Conservation (phyloP, 495 filamentous ascomycete species). For the Hypoxylon lenormandii region DNA sequence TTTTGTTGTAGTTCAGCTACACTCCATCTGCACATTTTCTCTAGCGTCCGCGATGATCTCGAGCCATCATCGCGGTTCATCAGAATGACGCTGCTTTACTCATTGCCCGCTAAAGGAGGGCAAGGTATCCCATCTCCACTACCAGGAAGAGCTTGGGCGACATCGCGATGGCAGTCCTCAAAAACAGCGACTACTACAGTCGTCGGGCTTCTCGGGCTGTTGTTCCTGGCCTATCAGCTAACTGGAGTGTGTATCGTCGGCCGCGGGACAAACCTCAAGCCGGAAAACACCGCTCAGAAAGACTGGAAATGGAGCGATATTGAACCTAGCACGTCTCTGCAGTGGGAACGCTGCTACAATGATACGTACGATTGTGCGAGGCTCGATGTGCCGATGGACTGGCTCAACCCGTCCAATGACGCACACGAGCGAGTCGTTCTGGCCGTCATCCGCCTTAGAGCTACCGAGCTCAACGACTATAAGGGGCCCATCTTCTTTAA, state of each 20-base stretch:
- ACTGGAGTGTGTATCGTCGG: not conserved
- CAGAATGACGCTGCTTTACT: conserved; percentile 20
- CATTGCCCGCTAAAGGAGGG: conserved; percentile 2
- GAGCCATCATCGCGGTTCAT: not conserved
- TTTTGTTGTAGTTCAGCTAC: not conserved
- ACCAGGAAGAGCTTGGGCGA: not conserved
- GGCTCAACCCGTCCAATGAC: conserved; percentile 55
- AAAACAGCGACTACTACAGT: not conserved
- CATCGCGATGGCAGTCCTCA: conserved; percentile 11
- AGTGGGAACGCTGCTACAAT: conserved; percentile 55
- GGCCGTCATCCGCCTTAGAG: conserved; percentile 61
- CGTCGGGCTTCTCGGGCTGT: conserved; percentile 14
- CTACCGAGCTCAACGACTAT: conserved; percentile 52
- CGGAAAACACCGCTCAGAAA: not conserved
- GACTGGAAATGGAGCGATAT: conserved; percentile 52
- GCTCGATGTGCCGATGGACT: conserved; percentile 63
- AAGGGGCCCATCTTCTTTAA: conserved; percentile 66
- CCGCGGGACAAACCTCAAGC: not conserved
- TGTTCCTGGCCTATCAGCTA: conserved; percentile 17
- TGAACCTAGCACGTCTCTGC: conserved; percentile 48
- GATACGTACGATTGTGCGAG: conserved; percentile 56
- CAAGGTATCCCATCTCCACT: not conserved
- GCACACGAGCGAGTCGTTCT: conserved; percentile 51
- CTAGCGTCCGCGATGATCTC: not conserved
- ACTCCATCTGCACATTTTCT: not conserved